A percentile compares a stretch with the other conserved stretches of the same genome.
These are phyloP conservation scores for Teratosphaeria zuluensis DNA, from an alignment of 2,329 filamentous ascomycete species.

Conservation along the genomic window DNA sequence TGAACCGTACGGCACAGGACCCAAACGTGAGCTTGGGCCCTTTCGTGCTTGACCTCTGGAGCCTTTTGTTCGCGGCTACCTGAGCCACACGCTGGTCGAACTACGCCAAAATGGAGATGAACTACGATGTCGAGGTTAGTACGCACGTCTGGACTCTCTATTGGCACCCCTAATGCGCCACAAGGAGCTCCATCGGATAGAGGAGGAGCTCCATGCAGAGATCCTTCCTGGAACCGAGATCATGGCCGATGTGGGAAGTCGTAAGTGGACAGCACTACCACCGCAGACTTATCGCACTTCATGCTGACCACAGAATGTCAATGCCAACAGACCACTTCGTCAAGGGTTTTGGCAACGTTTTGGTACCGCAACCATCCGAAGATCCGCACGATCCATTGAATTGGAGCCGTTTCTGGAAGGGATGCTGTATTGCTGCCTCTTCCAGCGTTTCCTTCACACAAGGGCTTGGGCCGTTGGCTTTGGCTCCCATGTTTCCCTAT, in stretches of 20 bases:
- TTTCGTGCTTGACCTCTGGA: not conserved
- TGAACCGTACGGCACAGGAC: not conserved
- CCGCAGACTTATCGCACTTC: not conserved
- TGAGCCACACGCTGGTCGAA: not conserved
- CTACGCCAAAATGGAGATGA: conserved; percentile 37
- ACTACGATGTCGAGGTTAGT: conserved; percentile 34
- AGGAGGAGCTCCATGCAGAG: conserved; percentile 43
- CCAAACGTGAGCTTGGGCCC: not conserved
- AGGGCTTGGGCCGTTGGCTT: conserved; percentile 45
- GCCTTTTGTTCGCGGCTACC: not conserved
- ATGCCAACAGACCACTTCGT: conserved; percentile 46
- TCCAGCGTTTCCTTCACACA: conserved; percentile 43
- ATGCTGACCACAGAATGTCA: too few relatives aligned
- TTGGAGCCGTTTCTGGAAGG: conserved; percentile 41
- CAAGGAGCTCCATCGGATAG: conserved; percentile 38
- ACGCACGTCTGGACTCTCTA: not conserved
- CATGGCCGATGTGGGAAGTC: conserved; percentile 51
- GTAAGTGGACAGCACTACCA: not conserved
- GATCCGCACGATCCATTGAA: conserved; percentile 40
- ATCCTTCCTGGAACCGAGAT: conserved; percentile 51
- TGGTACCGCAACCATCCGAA: conserved; percentile 43
- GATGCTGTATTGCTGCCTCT: conserved; percentile 37
- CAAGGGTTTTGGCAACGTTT: conserved; percentile 40
- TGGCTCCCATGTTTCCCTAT: conserved; percentile 50
- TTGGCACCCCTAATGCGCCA: conserved; percentile 6